Evolutionary conservation across 495 filamentous ascomycete genomes (phyloP).

Genomic region (Penicillium riverlandense): DNA sequence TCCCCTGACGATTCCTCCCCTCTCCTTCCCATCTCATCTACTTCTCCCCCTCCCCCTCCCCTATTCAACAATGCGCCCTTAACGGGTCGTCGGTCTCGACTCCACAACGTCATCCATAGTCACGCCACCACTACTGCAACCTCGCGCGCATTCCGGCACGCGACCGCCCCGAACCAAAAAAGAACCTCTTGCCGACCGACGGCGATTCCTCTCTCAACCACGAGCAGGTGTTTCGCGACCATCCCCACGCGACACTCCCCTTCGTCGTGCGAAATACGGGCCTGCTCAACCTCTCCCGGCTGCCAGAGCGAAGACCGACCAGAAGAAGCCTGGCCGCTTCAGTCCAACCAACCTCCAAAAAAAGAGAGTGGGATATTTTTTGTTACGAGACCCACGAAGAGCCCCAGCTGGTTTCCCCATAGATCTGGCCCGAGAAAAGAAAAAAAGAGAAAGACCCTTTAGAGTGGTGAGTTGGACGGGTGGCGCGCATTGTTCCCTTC

Average conservation of each 20-base stretch:
- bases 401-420: conserved; percentile 9
- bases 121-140: conserved; percentile 28
- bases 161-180: too few relatives aligned
- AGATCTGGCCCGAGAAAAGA: conserved; percentile 8
- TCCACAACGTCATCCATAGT: conserved; percentile 31
- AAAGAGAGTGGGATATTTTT: background rate
- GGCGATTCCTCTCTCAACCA: background rate
- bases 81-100: conserved; percentile 19
- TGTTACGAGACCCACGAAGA: conserved; percentile 22
- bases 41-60: background rate
- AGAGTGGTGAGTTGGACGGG: conserved; percentile 16
- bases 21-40: conserved; percentile 3
- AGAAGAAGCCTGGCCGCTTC: conserved; percentile 30
- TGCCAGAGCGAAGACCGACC: too few relatives aligned
- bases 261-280: too few relatives aligned
- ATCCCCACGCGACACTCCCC: too few relatives aligned
- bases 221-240: too few relatives aligned
- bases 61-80: conserved; percentile 31
- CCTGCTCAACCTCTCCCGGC: too few relatives aligned
- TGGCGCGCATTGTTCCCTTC: background rate
- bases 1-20: background rate
- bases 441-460: conserved; percentile 2
- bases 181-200: background rate
- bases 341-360: conserved; percentile 6
- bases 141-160: conserved; percentile 15